Base-by-base conservation (phyloP, 2,329 filamentous ascomycete genomes). In the Fusarium vanettenii region DNA sequence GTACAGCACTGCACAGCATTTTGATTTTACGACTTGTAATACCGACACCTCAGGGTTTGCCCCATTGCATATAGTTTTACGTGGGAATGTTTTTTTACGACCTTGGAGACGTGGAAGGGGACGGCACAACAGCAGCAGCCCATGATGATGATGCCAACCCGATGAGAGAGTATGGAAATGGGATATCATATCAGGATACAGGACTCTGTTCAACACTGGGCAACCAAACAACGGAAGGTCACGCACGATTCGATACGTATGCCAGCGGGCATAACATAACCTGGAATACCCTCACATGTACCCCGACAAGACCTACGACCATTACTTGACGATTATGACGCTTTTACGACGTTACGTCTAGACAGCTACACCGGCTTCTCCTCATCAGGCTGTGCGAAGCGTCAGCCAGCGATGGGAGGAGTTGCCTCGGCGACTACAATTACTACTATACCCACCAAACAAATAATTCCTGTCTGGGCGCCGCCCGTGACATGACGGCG, bases 281-380 rank as follows among this genome's bases (percentile, higher is more conserved):
- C 77, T 76, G 77, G 71, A 79, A 81, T 73, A 79, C 78, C 78
- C 79, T 72, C 73, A 69, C 73, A 73, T 80, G 80, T 81, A 80
- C 75, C 76, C 78, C 75, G 75, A 78, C 79, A 81, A 81, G 76
- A 79, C 78, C 78, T 79, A 81, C 76, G 80, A 82, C 79, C 79
- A 81, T 77, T 81, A 81, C 81, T 83, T 85, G 84, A 85, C 83
- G 84, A 85, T 84, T 82, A 85, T 82, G 83, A 85, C 82, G 82
- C 82, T 84, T 84, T 85, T 81, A 85, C 82, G 84, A 85, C 82
- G 80, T 84, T 81, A 85, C 81, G 84, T 85, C 84, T 85, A 85
- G 84, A 85, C 83, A 84, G 82, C 82, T 81, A 81, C 79, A 80
- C 79, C 79, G 76, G 79, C 82, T 78, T 78, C 72, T 79, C 73